phyloP scores from a whole-genome alignment of 2,329 filamentous ascomycete species.

The Ramularia collo-cygni region DNA sequence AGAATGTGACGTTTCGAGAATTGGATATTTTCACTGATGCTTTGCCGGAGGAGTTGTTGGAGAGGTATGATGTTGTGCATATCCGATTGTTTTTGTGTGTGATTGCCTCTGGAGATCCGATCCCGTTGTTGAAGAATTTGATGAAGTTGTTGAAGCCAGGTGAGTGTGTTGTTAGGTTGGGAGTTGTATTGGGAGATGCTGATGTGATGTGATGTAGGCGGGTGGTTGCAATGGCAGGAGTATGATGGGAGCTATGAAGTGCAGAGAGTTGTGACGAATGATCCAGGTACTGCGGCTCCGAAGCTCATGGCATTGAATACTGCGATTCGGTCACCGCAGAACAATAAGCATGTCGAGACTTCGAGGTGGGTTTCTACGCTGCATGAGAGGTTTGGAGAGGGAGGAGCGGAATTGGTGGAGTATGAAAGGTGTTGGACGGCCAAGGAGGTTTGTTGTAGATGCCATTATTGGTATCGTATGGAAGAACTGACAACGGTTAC shows the following conservation, averaged over 20 bases:
- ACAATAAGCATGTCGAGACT: background rate
- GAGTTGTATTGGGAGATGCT: no score
- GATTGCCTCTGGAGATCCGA: conserved; percentile 16
- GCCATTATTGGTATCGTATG: no score
- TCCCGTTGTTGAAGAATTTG: conserved; percentile 15
- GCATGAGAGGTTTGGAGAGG: conserved; percentile 5
- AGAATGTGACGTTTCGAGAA: conserved; percentile 13
- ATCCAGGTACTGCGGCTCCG: background rate
- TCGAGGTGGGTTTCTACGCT: conserved; percentile 7
- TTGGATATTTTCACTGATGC: conserved; percentile 13
- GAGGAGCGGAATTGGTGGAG: conserved; percentile 8
- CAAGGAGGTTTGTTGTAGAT: conserved; percentile 5
- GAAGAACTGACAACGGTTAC: no score
- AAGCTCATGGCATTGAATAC: background rate
- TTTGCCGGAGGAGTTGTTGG: conserved; percentile 7
- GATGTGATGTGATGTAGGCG: background rate
- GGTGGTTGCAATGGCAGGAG: conserved; percentile 22
- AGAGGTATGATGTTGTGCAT: conserved; percentile 19
- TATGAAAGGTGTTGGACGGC: conserved; percentile 11
- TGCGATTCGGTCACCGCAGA: background rate
- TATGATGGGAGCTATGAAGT: conserved; percentile 4
- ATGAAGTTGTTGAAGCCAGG: conserved; percentile 18
- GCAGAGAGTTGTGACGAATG: background rate
- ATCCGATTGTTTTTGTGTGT: conserved; percentile 18
- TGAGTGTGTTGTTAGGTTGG: no score